phyloP scores from a whole-genome alignment of 148 eudicot genomes.

The Rhododendron vialii region DNA sequence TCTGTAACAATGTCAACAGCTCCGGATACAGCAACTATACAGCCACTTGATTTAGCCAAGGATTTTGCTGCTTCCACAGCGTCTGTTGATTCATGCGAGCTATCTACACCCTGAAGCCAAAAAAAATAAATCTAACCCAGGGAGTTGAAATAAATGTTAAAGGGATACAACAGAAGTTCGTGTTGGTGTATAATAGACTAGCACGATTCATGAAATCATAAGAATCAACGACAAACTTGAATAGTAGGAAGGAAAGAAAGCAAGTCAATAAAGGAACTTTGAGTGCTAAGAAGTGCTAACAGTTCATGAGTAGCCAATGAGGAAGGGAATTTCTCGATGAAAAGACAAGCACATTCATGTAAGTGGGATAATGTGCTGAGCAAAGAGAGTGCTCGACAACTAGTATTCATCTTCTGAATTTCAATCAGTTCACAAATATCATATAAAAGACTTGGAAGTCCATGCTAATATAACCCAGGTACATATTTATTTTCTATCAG shows the following conservation, averaged over 20 bases:
- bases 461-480: background rate
- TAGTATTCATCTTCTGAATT: background rate
- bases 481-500: background rate
- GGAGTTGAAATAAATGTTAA: background rate
- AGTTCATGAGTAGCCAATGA: background rate
- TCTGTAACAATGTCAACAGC: constrained; percentile 79
- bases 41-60: constrained; percentile 51
- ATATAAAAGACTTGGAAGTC: background rate
- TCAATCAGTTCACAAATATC: background rate
- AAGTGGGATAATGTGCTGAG: background rate
- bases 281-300: background rate
- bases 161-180: background rate
- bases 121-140: background rate
- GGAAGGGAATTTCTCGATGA: background rate
- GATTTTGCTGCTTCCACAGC: constrained; percentile 85
- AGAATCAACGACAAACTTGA: background rate
- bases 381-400: background rate
- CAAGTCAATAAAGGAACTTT: background rate
- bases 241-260: background rate
- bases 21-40: constrained; percentile 76
- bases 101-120: constrained; percentile 58
- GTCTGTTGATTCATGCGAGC: constrained; percentile 60
- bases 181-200: background rate
- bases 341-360: background rate
- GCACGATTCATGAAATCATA: background rate